Evolutionary conservation across 495 filamentous ascomycete species (phyloP).

Genomic region (Cercophora newfieldiana): DNA sequence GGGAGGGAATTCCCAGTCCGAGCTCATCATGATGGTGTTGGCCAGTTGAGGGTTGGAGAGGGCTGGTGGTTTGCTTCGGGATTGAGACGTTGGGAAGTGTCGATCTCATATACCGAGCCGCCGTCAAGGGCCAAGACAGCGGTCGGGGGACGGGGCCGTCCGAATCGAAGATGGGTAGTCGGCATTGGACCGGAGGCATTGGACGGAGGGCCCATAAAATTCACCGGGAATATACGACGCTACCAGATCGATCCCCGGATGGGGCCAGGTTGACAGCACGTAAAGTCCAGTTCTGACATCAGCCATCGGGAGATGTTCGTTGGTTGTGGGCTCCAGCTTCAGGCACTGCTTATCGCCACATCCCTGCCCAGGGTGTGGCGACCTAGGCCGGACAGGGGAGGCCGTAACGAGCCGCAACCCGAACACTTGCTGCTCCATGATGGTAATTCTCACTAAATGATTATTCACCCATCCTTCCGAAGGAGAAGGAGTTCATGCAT

Average conservation of each 20-base stretch:
- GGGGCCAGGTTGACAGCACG: not conserved
- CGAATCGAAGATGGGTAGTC: too few relatives aligned
- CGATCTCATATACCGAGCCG: too few relatives aligned
- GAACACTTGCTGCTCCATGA: not conserved
- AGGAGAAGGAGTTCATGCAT: not conserved
- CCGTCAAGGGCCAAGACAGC: too few relatives aligned
- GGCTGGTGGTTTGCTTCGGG: too few relatives aligned
- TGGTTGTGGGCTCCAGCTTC: not conserved
- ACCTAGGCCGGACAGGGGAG: not conserved
- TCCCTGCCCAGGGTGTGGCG: not conserved
- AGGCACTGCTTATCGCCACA: not conserved
- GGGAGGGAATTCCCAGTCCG: not conserved
- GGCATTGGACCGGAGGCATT: too few relatives aligned
- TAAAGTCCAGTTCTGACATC: not conserved
- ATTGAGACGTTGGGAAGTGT: too few relatives aligned
- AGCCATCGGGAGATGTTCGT: not conserved
- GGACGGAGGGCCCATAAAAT: too few relatives aligned
- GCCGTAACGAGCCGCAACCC: not conserved
- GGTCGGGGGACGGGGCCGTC: too few relatives aligned
- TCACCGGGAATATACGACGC: too few relatives aligned
- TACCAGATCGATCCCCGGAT: too few relatives aligned
- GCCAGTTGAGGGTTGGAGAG: not conserved
- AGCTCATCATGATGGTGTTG: not conserved
- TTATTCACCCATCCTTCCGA: not conserved
- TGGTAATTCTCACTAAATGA: not conserved